These are phyloP conservation scores for Debaryomycetaceae sp. DNA, from an alignment of 1,139 yeast genomes.

Conservation along the genomic window DNA sequence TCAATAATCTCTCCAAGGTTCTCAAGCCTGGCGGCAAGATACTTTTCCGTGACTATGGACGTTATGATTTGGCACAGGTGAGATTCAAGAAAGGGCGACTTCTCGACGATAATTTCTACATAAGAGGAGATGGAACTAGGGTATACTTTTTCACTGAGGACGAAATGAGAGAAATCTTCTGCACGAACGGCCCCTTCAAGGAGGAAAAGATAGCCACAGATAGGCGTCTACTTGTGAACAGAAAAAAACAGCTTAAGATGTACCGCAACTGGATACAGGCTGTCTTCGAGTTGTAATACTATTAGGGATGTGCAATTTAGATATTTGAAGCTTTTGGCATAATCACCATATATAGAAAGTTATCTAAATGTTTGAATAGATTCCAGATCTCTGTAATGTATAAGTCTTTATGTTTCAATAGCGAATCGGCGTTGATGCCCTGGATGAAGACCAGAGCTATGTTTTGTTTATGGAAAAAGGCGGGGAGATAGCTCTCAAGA, in stretches of 20 bases:
- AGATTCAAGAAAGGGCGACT: slow-evolving; percentile 87
- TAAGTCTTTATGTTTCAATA: slow-evolving; percentile 35
- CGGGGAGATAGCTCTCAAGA: slow-evolving; percentile 40
- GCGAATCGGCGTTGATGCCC: slow-evolving; percentile 53
- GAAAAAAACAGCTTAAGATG: slow-evolving; percentile 92
- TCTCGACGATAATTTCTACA: slow-evolving; percentile 88
- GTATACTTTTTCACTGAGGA: slow-evolving; percentile 96
- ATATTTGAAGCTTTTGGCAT: slow-evolving; percentile 10
- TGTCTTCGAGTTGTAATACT: slow-evolving; percentile 45
- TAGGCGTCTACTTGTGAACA: slow-evolving; percentile 82
- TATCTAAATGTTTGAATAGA: slow-evolving; percentile 63
- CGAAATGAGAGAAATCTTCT: slow-evolving; percentile 74
- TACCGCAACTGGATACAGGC: slow-evolving; percentile 97
- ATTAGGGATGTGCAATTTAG: background rate
- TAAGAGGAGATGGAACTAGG: slow-evolving; percentile 96
- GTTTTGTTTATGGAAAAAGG: slow-evolving; percentile 23
- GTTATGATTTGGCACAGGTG: slow-evolving; percentile 94
- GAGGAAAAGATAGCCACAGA: slow-evolving; percentile 84
- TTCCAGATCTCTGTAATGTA: slow-evolving; percentile 53
- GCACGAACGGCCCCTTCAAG: slow-evolving; percentile 51
- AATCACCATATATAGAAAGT: slow-evolving; percentile 65
- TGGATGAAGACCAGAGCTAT: slow-evolving; percentile 57
- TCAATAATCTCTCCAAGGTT: slow-evolving; percentile 61
- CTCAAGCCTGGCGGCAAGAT: slow-evolving; percentile 92
- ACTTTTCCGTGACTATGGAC: slow-evolving; percentile 89